Conservation (phyloP, 192 early-diverging fungal species). For the Coemansia sp. region DNA sequence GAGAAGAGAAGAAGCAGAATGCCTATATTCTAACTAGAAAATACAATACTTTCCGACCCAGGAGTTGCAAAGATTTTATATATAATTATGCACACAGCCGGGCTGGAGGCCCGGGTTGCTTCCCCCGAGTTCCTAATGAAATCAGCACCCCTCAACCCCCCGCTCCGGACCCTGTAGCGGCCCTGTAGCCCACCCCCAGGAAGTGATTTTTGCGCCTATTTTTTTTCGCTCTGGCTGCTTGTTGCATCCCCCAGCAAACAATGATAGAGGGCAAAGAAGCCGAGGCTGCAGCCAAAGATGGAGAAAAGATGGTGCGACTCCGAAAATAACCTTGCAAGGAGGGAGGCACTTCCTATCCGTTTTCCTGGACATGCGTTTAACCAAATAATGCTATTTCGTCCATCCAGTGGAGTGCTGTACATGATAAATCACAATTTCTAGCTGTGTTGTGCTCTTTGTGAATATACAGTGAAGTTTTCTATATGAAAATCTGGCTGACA, state of each 20-base stretch:
- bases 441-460: too few relatives aligned
- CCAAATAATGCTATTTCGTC: too few relatives aligned
- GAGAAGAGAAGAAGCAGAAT: neutral
- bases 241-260: neutral
- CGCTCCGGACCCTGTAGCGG: slow-evolving; percentile 7
- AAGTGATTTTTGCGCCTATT: slow-evolving; percentile 7
- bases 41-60: neutral
- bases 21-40: too few relatives aligned
- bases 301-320: too few relatives aligned
- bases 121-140: slow-evolving; percentile 7
- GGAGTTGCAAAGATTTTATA: slow-evolving; percentile 11
- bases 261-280: neutral
- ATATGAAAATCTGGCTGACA: too few relatives aligned
- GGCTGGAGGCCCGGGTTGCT: slow-evolving; percentile 1
- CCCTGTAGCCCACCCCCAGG: neutral
- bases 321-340: too few relatives aligned
- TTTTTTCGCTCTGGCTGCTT: neutral
- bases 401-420: too few relatives aligned
- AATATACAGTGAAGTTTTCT: too few relatives aligned
- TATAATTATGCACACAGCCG: slow-evolving; percentile 3
- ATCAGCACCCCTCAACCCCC: slow-evolving; percentile 8
- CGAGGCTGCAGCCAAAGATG: slow-evolving; percentile 1
- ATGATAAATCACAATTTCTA: too few relatives aligned
- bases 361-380: too few relatives aligned
- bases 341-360: too few relatives aligned